Percentiles rank a stretch among this genome's conserved stretches.
Conservation (phyloP, 208 protist species). For the Lotmaria passim region DNA sequence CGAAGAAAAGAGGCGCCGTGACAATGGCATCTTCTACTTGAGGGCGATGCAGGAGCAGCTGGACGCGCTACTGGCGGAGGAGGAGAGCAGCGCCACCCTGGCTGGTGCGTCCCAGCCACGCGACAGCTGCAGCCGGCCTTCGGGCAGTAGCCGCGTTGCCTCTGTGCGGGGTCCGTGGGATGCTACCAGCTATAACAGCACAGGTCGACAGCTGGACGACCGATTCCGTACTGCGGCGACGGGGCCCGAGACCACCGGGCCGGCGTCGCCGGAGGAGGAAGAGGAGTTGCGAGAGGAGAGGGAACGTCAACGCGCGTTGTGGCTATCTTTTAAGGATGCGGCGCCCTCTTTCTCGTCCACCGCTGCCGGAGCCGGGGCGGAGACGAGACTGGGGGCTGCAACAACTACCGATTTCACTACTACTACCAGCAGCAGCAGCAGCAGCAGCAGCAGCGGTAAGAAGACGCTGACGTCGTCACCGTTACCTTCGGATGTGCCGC, state of each 20-base stretch:
- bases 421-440: background rate
- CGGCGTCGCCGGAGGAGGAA: background rate
- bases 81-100: background rate
- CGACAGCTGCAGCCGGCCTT: background rate
- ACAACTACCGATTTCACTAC: no score
- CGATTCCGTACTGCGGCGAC: background rate
- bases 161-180: background rate
- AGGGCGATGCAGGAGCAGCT: constrained; percentile 43
- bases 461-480: background rate
- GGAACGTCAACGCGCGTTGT: constrained; percentile 35
- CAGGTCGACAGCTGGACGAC: background rate
- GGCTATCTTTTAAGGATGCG: constrained; percentile 41
- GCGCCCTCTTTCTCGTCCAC: no score
- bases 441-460: background rate
- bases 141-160: background rate
- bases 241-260: background rate
- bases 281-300: constrained; percentile 13
- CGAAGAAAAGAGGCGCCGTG: constrained; percentile 32
- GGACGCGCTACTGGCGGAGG: constrained; percentile 22
- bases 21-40: constrained; percentile 22
- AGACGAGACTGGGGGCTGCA: no score
- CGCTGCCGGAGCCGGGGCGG: no score
- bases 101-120: background rate
- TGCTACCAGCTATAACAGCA: no score
- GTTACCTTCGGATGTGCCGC: constrained; percentile 1